phyloP scores from a whole-genome alignment of 2,329 filamentous ascomycete genomes.

The Gaeumannomyces tritici region DNA sequence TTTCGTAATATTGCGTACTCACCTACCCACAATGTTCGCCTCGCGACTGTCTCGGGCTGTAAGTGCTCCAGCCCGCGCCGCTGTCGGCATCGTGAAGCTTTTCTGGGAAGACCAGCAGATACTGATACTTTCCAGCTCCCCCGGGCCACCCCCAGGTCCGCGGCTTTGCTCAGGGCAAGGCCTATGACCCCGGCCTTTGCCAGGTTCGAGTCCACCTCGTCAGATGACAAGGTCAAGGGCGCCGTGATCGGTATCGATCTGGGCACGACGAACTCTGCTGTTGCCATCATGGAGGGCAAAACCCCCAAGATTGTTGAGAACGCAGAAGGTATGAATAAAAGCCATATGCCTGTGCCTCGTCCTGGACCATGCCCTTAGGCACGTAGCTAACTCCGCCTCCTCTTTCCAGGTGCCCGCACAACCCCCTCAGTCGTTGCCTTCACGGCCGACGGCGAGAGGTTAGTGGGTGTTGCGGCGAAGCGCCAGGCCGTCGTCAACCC shows the following conservation, averaged over 20 bases:
- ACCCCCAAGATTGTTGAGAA: conserved; percentile 94
- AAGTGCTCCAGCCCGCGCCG: conserved; percentile 31
- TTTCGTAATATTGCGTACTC: conserved; percentile 11
- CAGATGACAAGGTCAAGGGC: conserved; percentile 80
- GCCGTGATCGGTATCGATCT: conserved; percentile 97
- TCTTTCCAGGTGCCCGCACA: conserved; percentile 62
- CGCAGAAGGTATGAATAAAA: conserved; percentile 65
- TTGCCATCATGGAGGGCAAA: conserved; percentile 97
- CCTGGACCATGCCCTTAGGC: background rate
- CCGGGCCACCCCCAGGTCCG: conserved; percentile 62
- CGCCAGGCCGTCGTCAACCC: conserved; percentile 97
- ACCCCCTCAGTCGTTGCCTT: conserved; percentile 94
- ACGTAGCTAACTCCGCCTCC: conserved; percentile 8
- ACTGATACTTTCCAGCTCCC: conserved; percentile 52
- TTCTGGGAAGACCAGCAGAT: conserved; percentile 2
- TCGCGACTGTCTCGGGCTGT: conserved; percentile 67
- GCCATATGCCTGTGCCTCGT: background rate
- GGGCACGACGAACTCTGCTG: conserved; percentile 94
- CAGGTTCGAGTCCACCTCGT: conserved; percentile 60
- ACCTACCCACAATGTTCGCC: conserved; percentile 56
- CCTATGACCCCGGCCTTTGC: conserved; percentile 65
- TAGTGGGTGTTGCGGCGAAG: conserved; percentile 96
- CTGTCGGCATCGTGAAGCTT: conserved; percentile 8
- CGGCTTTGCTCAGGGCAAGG: conserved; percentile 52
- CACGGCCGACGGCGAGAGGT: conserved; percentile 86